A percentile compares a stretch with the other conserved stretches of the same genome.
These are phyloP conservation scores for Yamagishiella unicocca DNA, from an alignment of 139 green algal genomes.

Conservation along the genomic window DNA sequence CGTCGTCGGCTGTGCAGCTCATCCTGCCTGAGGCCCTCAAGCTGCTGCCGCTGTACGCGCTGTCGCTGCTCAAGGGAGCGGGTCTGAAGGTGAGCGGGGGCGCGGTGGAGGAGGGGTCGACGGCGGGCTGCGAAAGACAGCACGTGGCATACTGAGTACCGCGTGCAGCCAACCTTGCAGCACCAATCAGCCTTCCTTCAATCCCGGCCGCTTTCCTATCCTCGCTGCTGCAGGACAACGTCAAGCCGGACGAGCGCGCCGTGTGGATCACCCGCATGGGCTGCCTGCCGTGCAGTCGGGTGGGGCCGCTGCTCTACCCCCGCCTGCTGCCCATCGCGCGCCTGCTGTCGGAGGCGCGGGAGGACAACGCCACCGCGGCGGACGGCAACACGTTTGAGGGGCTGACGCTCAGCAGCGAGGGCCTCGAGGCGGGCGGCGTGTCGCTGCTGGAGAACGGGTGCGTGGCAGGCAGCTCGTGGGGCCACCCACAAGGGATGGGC, in stretches of 20 bases:
- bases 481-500: not conserved
- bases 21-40: constrained; percentile 95
- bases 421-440: constrained; percentile 77
- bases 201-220: not conserved
- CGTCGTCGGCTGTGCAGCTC: constrained; percentile 77
- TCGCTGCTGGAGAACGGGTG: constrained; percentile 90
- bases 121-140: too few relatives aligned
- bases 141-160: too few relatives aligned
- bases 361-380: constrained; percentile 9
- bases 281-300: constrained; percentile 58
- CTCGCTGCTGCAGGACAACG: constrained; percentile 52
- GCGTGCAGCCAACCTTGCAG: too few relatives aligned
- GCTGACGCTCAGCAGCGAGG: constrained; percentile 64
- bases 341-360: constrained; percentile 10
- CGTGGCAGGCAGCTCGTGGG: not conserved
- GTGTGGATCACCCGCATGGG: constrained; percentile 69
- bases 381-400: constrained; percentile 44
- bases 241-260: constrained; percentile 66
- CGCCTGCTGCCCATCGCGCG: constrained; percentile 74
- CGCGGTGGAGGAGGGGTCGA: constrained; percentile 25
- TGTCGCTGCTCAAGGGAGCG: constrained; percentile 82
- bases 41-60: constrained; percentile 89
- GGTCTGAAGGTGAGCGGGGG: constrained; percentile 69
- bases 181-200: too few relatives aligned
- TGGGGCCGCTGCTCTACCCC: constrained; percentile 76